These are phyloP conservation scores for Forsythia viridissima DNA, from an alignment of 257 asterid species.

Conservation along the genomic window DNA sequence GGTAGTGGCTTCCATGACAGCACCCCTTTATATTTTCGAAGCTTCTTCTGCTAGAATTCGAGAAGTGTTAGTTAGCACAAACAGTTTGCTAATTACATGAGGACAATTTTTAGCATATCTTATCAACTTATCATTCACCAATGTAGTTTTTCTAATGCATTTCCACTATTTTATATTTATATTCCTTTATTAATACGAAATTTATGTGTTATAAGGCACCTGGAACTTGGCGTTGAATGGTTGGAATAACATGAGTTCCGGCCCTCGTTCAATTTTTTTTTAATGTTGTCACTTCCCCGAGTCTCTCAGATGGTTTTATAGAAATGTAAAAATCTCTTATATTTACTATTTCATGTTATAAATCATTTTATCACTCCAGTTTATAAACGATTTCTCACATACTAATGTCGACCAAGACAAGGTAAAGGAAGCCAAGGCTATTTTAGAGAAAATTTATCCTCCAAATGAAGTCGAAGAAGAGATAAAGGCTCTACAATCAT, in stretches of 20 bases:
- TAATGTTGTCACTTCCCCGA: conserved; percentile 85
- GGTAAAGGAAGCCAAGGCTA: conserved; percentile 38
- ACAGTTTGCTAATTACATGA: conserved; percentile 76
- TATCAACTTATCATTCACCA: conserved; percentile 73
- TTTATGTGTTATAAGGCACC: conserved; percentile 33
- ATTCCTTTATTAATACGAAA: neutral
- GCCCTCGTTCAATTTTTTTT: conserved; percentile 58
- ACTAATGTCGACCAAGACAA: conserved; percentile 21
- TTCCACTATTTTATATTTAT: neutral
- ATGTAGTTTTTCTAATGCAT: conserved; percentile 26
- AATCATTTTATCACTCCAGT: neutral
- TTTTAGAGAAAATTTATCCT: conserved; percentile 42
- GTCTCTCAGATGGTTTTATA: conserved; percentile 85
- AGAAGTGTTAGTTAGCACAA: conserved; percentile 81
- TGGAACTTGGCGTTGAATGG: conserved; percentile 96
- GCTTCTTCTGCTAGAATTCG: conserved; percentile 82
- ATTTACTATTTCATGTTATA: neutral
- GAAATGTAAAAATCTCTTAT: conserved; percentile 38
- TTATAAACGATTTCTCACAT: neutral
- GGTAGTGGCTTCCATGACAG: conserved; percentile 89
- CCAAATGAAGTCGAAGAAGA: conserved; percentile 38
- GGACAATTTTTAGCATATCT: conserved; percentile 77
- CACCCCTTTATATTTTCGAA: conserved; percentile 74
- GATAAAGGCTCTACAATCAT: conserved; percentile 33
- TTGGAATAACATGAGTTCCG: conserved; percentile 77